phyloP scores from a whole-genome alignment of 2,329 filamentous ascomycete species.

The Blastomyces silverae region DNA sequence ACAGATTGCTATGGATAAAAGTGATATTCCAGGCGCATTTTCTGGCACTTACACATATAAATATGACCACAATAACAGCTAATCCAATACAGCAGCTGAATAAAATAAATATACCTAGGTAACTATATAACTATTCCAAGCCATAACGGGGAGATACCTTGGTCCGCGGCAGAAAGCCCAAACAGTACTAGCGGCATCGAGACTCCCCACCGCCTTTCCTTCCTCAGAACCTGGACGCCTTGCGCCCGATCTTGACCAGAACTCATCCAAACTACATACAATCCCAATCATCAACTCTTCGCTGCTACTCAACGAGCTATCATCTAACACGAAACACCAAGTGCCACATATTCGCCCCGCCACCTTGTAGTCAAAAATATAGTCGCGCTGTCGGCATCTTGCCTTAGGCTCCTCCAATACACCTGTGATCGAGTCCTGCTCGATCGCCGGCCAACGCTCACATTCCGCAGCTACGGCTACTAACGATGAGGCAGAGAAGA shows the following conservation, averaged over 20 bases:
- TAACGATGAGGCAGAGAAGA: conserved; percentile 42
- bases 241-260: neutral
- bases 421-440: conserved; percentile 10
- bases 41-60: neutral
- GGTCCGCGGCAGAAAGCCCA: neutral
- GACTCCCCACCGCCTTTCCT: conserved; percentile 2
- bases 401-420: conserved; percentile 28
- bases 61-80: neutral
- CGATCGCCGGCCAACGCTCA: conserved; percentile 19
- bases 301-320: conserved; percentile 3
- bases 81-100: neutral
- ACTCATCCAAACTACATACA: conserved; percentile 27
- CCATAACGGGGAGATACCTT: neutral
- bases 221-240: conserved; percentile 13
- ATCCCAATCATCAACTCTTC: conserved; percentile 3
- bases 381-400: neutral
- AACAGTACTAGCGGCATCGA: conserved; percentile 7
- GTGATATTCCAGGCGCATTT: neutral
- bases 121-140: neutral
- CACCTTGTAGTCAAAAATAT: neutral
- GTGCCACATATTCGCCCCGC: conserved; percentile 4
- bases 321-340: conserved; percentile 4
- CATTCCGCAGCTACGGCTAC: conserved; percentile 33
- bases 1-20: neutral
- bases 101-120: neutral